Evolutionary conservation across 2,329 filamentous ascomycete genomes (phyloP).

Genomic region (Helotiales sp.): DNA sequence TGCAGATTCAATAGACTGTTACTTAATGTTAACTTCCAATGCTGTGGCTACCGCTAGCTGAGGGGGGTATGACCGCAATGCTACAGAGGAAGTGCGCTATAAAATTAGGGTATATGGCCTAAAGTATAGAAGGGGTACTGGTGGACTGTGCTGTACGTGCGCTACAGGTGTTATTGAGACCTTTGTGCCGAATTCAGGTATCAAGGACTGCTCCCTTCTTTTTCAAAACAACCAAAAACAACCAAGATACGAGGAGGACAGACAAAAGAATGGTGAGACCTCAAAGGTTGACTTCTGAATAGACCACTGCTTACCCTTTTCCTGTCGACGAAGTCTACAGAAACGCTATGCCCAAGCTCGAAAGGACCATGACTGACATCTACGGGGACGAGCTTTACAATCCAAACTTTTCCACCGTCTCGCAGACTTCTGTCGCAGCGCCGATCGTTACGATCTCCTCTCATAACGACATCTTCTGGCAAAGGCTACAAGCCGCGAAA

Average conservation of each 20-base stretch:
- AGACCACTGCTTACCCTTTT: constrained; percentile 71
- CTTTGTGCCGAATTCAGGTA: too few relatives aligned
- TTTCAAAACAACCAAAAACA: too few relatives aligned
- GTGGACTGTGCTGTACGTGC: too few relatives aligned
- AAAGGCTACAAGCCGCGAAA: constrained; percentile 80
- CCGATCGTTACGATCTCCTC: constrained; percentile 53
- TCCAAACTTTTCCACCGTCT: constrained; percentile 65
- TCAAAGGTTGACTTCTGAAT: constrained; percentile 51
- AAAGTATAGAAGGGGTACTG: too few relatives aligned
- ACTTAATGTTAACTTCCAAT: too few relatives aligned
- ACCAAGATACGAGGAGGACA: constrained; percentile 57
- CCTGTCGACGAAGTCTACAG: constrained; percentile 52
- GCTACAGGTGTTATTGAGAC: too few relatives aligned
- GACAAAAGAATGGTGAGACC: constrained; percentile 60
- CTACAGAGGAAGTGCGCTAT: too few relatives aligned
- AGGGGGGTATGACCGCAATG: too few relatives aligned
- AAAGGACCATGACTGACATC: constrained; percentile 84
- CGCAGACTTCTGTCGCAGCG: constrained; percentile 55
- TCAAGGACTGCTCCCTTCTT: too few relatives aligned
- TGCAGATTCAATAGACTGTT: too few relatives aligned
- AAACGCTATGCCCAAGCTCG: constrained; percentile 73
- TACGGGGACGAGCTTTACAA: constrained; percentile 87
- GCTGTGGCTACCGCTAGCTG: too few relatives aligned
- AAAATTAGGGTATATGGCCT: too few relatives aligned
- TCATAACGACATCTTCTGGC: constrained; percentile 68